Percentiles rank a stretch among this genome's conserved stretches.
Evolutionary conservation across 176 grass and related monocot species (phyloP).

Genomic region (Miscanthus lutarioriparius): DNA sequence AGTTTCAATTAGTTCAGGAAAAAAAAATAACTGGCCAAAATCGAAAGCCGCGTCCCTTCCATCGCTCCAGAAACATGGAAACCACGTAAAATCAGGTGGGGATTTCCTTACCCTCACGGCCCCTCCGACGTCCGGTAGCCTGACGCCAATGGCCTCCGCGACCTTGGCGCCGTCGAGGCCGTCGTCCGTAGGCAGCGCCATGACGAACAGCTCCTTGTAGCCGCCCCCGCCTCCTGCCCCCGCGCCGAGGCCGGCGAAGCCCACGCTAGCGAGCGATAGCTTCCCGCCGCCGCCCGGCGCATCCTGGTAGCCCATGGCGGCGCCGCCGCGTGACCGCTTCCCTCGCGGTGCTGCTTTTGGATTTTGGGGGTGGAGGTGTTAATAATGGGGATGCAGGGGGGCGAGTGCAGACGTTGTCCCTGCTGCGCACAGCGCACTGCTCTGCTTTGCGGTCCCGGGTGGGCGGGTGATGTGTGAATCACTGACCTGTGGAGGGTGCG

Average conservation of each 20-base stretch:
- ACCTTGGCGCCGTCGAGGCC: slow-evolving; percentile 44
- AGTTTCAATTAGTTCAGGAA: not conserved
- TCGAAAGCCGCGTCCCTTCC: not conserved
- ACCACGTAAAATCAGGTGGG: not conserved
- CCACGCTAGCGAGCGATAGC: slow-evolving; percentile 44
- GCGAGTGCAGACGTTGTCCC: not conserved
- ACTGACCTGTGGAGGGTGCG: not conserved
- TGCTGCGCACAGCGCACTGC: not conserved
- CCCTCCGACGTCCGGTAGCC: slow-evolving; percentile 44
- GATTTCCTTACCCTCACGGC: slow-evolving; percentile 37
- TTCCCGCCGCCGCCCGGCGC: slow-evolving; percentile 7
- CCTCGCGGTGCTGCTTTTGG: slow-evolving; percentile 29
- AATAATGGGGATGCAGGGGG: not conserved
- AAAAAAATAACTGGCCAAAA: not conserved
- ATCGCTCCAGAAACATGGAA: not conserved
- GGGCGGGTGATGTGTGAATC: not conserved
- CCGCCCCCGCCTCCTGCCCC: not conserved
- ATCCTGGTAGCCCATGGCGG: slow-evolving; percentile 41
- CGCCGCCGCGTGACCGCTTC: slow-evolving; percentile 25
- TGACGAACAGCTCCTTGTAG: slow-evolving; percentile 56
- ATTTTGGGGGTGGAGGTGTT: not conserved
- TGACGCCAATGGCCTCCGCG: slow-evolving; percentile 34
- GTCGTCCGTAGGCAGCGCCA: slow-evolving; percentile 46
- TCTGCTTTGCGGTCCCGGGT: not conserved
- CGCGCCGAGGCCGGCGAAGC: slow-evolving; percentile 19